Base-by-base conservation (phyloP, 2,329 filamentous ascomycete species). In the Sporothrix luriei region DNA sequence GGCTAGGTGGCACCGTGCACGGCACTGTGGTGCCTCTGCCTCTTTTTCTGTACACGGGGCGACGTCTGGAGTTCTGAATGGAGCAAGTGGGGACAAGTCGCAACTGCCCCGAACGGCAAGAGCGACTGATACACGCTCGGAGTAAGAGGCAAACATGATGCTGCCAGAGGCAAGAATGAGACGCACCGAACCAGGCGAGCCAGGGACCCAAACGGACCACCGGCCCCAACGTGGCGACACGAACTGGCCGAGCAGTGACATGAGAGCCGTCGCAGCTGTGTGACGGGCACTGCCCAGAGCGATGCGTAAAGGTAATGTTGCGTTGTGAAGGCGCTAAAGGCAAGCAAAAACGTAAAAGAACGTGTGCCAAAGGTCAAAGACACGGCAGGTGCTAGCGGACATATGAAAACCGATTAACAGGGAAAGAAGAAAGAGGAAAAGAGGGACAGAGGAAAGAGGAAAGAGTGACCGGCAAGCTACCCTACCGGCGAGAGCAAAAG, bases 241-340 rank as follows among this genome's bases (percentile, higher is more conserved):
- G 48, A 49, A n/a, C 7, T n/a, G 14, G 19, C 43, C 38, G 38
- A 61, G 57, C 13, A 46, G 57, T 33, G 54, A 38, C 26, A n/a
- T 33, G 52, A 55, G 51, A 33, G 49, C n/a, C 24, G 11, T 55
- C 7, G 33, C 33, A 33, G 33, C 33, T 33, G 33, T 33, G 33
- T 33, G 33, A 33, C 33, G 6, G 38, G 7, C 11, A 19, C 57
- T 24, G 33, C 6, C 19, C 38, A 54, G 33, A 54, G 64, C 49
- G 49, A 66, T 66, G 49, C 55, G 49, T n/a, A 54, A 46, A 66
- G 64, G 64, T 29, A 40, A 54, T 66, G 49, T 66, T 66, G 64
- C 49, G 49, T 55, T 43, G 64, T 54, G 19, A 40, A n/a, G 49
- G 64, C 49, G 64, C 64, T 66, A 66, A 64, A 6, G 14, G 5